Evolutionary conservation across 2,329 filamentous ascomycete species (phyloP), one percentile per base, ranked within the genome.

Genomic region (Venturia asperata): DNA sequence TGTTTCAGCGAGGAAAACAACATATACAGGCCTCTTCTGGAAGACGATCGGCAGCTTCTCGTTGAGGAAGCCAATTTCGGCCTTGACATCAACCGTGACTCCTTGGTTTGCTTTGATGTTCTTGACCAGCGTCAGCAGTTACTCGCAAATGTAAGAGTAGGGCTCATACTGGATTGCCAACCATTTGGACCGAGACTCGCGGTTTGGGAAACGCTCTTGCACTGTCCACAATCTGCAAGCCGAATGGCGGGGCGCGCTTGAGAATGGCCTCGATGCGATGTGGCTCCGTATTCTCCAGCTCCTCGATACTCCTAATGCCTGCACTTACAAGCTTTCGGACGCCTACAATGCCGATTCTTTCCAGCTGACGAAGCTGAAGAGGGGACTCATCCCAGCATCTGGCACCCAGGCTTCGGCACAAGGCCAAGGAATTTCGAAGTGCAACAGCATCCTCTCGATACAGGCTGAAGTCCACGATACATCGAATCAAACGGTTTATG

Each of bases 181-280:
- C 73, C 66, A 82, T 75, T 66, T 82, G 81, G 15, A 86, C 70
- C 5, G 80, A 79, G 3, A 88, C 78, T 41, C 82, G 78, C 66
- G 87, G 76, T 68, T 84, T 85, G 0, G 94, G 94, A 70, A 97
- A 97, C 0, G 81, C 80, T 1, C 82, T 83, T 11, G 94, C 75
- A 24, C 80, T 79, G 15, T 85, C 83, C 17, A 89, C 77, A 52
- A 95, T 72, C 52, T 87, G 87, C 56, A 84, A 82, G 0, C 93
- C 94, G 72, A 89, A 96, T 0, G 93, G 91, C 0, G 92, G 90
- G 69, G 96, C 91, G 64, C 88, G 87, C 68, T 86, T 88, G 60
- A 96, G 74, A 30, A 91, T 77, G 61, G 86, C 83, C 70, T 97
- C 93, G 63, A 99, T 90, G 34, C 85, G 83, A 64, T 86, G 83